A percentile compares a stretch with the other conserved stretches of the same genome.
phyloP scores from a whole-genome alignment of 176 grass and related monocot species.

The Eragrostis curvula region DNA sequence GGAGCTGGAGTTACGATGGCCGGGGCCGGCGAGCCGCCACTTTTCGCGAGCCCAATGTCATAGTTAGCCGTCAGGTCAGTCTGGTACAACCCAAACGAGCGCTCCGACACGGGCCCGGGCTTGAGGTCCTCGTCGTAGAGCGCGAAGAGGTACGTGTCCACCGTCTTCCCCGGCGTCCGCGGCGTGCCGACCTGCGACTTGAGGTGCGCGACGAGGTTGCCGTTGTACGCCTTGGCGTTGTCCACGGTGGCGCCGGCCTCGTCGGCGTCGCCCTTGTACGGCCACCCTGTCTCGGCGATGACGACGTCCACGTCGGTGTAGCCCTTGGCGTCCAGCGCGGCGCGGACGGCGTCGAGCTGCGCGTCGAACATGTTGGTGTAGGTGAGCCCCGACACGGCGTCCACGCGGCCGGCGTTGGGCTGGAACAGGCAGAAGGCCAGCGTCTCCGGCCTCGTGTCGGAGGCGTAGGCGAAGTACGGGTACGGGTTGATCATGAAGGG shows the following conservation, averaged over 20 bases:
- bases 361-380: slow-evolving; percentile 99
- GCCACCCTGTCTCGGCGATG: slow-evolving; percentile 97
- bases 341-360: slow-evolving; percentile 87
- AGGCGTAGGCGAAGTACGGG: slow-evolving; percentile 91
- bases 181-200: slow-evolving; percentile 77
- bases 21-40: slow-evolving; percentile 28
- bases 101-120: slow-evolving; percentile 73
- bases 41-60: slow-evolving; percentile 64
- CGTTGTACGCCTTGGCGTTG: slow-evolving; percentile 84
- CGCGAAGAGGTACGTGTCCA: slow-evolving; percentile 96
- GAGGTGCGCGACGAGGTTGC: slow-evolving; percentile 86
- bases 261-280: slow-evolving; percentile 74
- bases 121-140: slow-evolving; percentile 99
- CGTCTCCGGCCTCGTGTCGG: slow-evolving; percentile 85
- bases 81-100: slow-evolving; percentile 84
- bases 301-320: slow-evolving; percentile 77
- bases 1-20: slow-evolving; percentile 34
- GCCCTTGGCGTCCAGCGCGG: slow-evolving; percentile 72
- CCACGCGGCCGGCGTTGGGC: slow-evolving; percentile 78
- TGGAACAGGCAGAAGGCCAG: slow-evolving; percentile 98
- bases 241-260: slow-evolving; percentile 80
- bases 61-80: slow-evolving; percentile 82
- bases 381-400: slow-evolving; percentile 69
- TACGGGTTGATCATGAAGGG: slow-evolving; percentile 99
- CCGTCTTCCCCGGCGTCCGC: slow-evolving; percentile 68